Base-by-base conservation (phyloP, 1,284 basidiomycete species). In the Pulveroboletus sp. region DNA sequence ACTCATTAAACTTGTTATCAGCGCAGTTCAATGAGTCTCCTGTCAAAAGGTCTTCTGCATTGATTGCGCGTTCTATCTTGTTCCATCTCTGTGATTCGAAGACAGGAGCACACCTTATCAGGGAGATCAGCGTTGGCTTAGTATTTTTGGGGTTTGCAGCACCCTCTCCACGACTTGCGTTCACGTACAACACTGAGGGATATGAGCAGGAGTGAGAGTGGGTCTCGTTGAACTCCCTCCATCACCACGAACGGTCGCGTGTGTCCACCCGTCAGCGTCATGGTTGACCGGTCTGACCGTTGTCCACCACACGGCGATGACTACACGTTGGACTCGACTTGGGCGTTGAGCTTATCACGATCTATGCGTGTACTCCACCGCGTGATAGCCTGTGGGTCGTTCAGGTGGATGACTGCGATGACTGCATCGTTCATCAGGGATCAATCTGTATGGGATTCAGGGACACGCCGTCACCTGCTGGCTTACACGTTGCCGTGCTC, bases 301-400 rank as follows among this genome's bases (percentile, higher is more conserved):
- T n/a, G 16, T 44, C 19, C 33, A 17, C 29, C 36, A 19, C 36
- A 42, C 37, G 55, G 61, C 48, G 56, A 45, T 59, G 50, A n/a
- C 10, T 19, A 43, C 48, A 50, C 40, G 50, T 33, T 56, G 16
- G 6, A 29, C 29, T 35, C 33, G 33, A 35, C 13, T 19, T 56
- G 41, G 41, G 12, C 49, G 44, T 17, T 37, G 37, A 41, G 29
- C 35, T 56, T 45, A 44, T 54, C 39, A 39, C 10, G 40, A n/a
- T n/a, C 17, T 0, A 3, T n/a, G 21, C 21, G 4, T 24, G 10
- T 17, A 32, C 17, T 21, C 21, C 21, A 21, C 21, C 9, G 11
- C 10, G 11, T 47, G 39, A 32, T 32, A 21, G n/a, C 29, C 12
- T 17, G 19, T 32, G 5, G 26, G 19, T 7, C 49, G 8, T 52